Percentiles rank a stretch among this genome's conserved stretches.
phyloP scores from a whole-genome alignment of 108 stramenopile species.

The Discostella stelligeroides region DNA sequence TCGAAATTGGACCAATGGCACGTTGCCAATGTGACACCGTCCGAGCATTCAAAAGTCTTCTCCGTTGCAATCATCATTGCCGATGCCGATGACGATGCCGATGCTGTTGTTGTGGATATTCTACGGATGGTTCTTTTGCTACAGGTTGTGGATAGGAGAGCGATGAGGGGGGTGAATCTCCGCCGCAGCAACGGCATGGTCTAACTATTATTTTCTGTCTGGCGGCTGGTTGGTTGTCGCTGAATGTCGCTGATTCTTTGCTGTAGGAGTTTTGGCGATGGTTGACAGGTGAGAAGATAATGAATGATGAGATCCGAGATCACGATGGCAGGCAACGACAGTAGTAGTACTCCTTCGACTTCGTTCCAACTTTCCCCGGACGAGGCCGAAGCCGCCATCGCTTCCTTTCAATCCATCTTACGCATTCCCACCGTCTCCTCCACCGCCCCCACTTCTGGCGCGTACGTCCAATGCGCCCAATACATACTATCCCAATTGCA shows the following conservation, averaged over 20 bases:
- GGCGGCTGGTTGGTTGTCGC: too few species aligned
- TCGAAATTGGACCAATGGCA: constrained; percentile 40
- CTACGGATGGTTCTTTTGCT: background rate
- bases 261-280: background rate
- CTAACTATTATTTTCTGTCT: too few species aligned
- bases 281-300: too few species aligned
- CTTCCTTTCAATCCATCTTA: constrained; percentile 66
- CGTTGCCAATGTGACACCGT: constrained; percentile 36
- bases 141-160: background rate
- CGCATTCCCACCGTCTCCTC: constrained; percentile 79
- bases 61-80: constrained; percentile 10
- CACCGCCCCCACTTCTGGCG: constrained; percentile 72
- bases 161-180: background rate
- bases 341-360: background rate
- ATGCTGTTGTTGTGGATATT: background rate
- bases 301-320: too few species aligned
- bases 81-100: background rate
- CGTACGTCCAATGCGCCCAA: constrained; percentile 74
- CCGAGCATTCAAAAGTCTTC: constrained; percentile 33
- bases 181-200: background rate
- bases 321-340: too few species aligned
- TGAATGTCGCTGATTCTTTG: background rate
- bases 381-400: constrained; percentile 59
- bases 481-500: constrained; percentile 61
- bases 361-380: constrained; percentile 10